Evolutionary conservation across 1,284 basidiomycete species (phyloP).

Genomic region (Pulchroboletus neoregius): DNA sequence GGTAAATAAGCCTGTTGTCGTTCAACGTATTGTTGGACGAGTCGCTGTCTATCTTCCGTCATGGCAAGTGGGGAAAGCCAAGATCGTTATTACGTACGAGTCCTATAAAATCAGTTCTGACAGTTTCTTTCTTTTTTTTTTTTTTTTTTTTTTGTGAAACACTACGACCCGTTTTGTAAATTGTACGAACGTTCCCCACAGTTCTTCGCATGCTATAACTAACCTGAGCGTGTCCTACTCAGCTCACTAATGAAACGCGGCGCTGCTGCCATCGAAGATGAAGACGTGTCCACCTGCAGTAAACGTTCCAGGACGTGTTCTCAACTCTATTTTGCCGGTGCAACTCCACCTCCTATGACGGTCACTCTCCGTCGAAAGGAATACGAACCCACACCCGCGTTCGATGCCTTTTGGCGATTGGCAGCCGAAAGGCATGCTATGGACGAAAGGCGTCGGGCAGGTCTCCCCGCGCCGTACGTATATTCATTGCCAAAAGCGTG

Average conservation of each 20-base stretch:
- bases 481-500: background rate
- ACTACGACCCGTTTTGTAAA: background rate
- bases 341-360: conserved; percentile 26
- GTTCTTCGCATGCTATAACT: background rate
- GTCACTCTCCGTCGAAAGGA: conserved; percentile 37
- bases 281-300: conserved; percentile 6
- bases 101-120: background rate
- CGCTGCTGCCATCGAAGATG: conserved; percentile 11
- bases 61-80: background rate
- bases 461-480: conserved; percentile 48
- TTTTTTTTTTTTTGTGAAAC: conserved; percentile 1
- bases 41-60: conserved; percentile 38
- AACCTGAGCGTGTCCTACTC: conserved; percentile 5
- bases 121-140: background rate
- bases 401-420: conserved; percentile 58
- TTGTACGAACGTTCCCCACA: background rate
- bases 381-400: conserved; percentile 46
- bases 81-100: background rate
- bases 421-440: conserved; percentile 54
- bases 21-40: conserved; percentile 47
- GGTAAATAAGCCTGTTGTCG: conserved; percentile 46
- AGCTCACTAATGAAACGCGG: conserved; percentile 23
- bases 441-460: conserved; percentile 49
- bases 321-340: conserved; percentile 15
- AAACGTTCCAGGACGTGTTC: conserved; percentile 29